phyloP scores from a whole-genome alignment of 345 rosid species.

The Carallia pectinifolia region DNA sequence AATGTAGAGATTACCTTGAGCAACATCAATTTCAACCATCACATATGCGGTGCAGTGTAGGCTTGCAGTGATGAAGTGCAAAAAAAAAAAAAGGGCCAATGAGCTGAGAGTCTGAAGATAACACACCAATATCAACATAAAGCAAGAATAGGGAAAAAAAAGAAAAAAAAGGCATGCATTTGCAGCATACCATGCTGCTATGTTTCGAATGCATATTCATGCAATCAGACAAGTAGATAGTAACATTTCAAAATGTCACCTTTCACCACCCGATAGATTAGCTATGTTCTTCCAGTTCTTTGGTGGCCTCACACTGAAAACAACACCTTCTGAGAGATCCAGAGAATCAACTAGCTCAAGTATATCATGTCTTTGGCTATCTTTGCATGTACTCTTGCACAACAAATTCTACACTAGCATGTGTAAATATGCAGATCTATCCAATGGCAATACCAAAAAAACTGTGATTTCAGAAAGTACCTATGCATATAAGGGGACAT shows the following conservation, averaged over 20 bases:
- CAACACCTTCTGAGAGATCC: conserved; percentile 98
- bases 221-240: background rate
- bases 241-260: conserved; percentile 36
- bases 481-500: too few relatives aligned
- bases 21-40: conserved; percentile 91
- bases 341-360: conserved; percentile 76
- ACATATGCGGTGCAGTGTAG: conserved; percentile 81
- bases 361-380: too few relatives aligned
- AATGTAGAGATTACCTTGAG: conserved; percentile 45
- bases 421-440: too few relatives aligned
- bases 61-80: conserved; percentile 98
- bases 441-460: too few relatives aligned
- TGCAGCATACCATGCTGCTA: background rate
- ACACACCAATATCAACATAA: background rate
- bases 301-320: conserved; percentile 95
- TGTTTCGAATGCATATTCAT: background rate
- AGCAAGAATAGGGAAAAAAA: background rate
- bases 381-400: too few relatives aligned
- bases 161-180: background rate
- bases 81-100: conserved; percentile 71
- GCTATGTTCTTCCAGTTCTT: conserved; percentile 99
- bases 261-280: conserved; percentile 95
- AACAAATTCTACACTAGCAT: too few relatives aligned
- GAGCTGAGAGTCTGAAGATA: conserved; percentile 86
- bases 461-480: too few relatives aligned